Percentiles rank a stretch among this genome's conserved stretches.
phyloP scores from a whole-genome alignment of 2,329 filamentous ascomycete species.

The Neocucurbitaria cava region DNA sequence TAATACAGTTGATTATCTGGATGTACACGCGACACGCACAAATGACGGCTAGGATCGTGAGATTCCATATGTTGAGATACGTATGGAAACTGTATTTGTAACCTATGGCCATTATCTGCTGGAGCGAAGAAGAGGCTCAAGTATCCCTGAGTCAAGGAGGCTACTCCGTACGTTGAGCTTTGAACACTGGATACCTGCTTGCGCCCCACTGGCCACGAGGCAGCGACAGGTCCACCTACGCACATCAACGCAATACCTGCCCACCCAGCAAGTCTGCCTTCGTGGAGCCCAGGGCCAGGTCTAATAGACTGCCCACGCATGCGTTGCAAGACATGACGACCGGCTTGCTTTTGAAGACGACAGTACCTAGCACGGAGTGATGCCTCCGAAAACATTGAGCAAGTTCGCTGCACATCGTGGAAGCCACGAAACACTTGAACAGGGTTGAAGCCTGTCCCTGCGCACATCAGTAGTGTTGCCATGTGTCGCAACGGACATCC shows the following conservation, averaged over 20 bases:
- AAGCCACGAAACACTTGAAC: neutral
- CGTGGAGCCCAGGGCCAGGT: neutral
- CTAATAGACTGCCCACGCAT: neutral
- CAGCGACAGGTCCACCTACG: neutral
- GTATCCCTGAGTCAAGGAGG: neutral
- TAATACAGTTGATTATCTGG: neutral
- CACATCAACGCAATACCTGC: neutral
- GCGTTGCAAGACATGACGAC: neutral
- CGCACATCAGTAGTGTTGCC: slow-evolving; percentile 1
- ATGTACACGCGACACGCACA: neutral
- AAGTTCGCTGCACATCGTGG: neutral
- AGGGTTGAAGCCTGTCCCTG: neutral
- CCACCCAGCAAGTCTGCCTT: neutral
- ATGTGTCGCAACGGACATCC: slow-evolving; percentile 5
- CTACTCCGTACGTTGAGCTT: neutral
- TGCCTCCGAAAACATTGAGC: neutral
- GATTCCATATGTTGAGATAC: neutral
- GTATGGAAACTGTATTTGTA: neutral
- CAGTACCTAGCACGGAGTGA: neutral
- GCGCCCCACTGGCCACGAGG: neutral
- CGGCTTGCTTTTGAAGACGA: neutral
- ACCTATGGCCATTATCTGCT: neutral
- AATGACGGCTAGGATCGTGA: no score
- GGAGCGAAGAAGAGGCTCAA: neutral
- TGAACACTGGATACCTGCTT: neutral